Conservation (phyloP, 148 eudicot genomes). For the Camellia japonica region DNA sequence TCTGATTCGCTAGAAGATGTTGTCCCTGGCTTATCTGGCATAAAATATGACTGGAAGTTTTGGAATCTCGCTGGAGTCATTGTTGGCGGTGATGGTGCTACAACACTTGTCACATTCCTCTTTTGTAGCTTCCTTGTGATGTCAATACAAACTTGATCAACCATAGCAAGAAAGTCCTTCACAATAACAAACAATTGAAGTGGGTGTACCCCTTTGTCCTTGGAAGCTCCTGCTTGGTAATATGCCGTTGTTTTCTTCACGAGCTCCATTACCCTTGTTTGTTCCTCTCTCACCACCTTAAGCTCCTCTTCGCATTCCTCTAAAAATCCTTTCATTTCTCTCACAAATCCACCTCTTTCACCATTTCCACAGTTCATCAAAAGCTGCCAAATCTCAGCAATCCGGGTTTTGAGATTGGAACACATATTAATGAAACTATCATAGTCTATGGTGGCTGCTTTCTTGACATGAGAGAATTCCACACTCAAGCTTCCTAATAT, state of each 20-base stretch:
- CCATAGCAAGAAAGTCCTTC: constrained; percentile 63
- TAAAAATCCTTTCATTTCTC: constrained; percentile 39
- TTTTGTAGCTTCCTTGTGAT: constrained; percentile 56
- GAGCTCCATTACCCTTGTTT: constrained; percentile 40
- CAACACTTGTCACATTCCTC: constrained; percentile 19
- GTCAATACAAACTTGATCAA: constrained; percentile 66
- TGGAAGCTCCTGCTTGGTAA: constrained; percentile 65
- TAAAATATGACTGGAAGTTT: constrained; percentile 34
- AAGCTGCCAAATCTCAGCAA: constrained; percentile 28
- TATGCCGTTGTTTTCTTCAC: constrained; percentile 41
- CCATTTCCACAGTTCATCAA: constrained; percentile 22
- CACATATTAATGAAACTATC: constrained; percentile 28
- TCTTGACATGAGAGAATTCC: constrained; percentile 45
- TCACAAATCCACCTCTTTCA: constrained; percentile 31
- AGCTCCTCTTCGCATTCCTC: constrained; percentile 50
- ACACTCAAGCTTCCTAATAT: constrained; percentile 24
- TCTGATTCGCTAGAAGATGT: constrained; percentile 41
- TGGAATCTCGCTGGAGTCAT: constrained; percentile 28
- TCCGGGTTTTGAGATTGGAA: constrained; percentile 23
- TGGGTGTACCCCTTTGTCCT: constrained; percentile 43
- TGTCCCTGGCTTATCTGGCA: constrained; percentile 16
- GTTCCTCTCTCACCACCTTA: constrained; percentile 44
- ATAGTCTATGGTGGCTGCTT: constrained; percentile 46
- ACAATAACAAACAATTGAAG: constrained; percentile 65
- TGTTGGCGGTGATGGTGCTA: constrained; percentile 24